phyloP scores from a whole-genome alignment of 2,329 filamentous ascomycete species.

The Neonectria ditissima region DNA sequence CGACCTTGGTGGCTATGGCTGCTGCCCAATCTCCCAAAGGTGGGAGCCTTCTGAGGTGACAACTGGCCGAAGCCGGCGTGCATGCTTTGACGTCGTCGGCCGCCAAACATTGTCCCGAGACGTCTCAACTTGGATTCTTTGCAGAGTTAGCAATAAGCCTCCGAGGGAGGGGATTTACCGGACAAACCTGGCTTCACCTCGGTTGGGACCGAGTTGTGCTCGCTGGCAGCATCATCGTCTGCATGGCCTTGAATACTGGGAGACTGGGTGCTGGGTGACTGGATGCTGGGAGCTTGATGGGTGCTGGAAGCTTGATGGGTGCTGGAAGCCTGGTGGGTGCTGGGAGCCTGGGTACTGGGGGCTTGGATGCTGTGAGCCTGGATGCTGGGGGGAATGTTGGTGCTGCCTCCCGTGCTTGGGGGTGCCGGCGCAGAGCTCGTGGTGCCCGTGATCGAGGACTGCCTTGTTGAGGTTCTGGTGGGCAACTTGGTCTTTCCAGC shows the following conservation, averaged over 20 bases:
- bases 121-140: constrained; percentile 69
- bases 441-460: constrained; percentile 52
- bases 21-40: constrained; percentile 73
- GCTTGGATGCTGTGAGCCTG: constrained; percentile 26
- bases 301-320: background rate
- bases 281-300: background rate
- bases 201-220: constrained; percentile 52
- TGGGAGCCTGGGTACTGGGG: constrained; percentile 25
- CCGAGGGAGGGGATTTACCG: background rate
- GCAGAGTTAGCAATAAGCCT: constrained; percentile 37
- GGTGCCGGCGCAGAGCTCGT: constrained; percentile 41
- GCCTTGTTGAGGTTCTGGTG: constrained; percentile 56
- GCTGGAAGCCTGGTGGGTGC: constrained; percentile 23
- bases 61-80: constrained; percentile 70
- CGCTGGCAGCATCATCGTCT: constrained; percentile 54
- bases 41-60: constrained; percentile 64
- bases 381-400: constrained; percentile 26
- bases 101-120: constrained; percentile 75
- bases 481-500: constrained; percentile 53
- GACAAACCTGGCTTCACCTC: constrained; percentile 54
- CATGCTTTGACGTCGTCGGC: constrained; percentile 74
- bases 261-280: constrained; percentile 13
- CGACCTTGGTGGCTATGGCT: constrained; percentile 65
- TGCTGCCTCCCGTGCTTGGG: constrained; percentile 44
- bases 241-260: constrained; percentile 22